Base-by-base conservation (phyloP, 163 green algal species). In the Scenedesmus sp. region DNA sequence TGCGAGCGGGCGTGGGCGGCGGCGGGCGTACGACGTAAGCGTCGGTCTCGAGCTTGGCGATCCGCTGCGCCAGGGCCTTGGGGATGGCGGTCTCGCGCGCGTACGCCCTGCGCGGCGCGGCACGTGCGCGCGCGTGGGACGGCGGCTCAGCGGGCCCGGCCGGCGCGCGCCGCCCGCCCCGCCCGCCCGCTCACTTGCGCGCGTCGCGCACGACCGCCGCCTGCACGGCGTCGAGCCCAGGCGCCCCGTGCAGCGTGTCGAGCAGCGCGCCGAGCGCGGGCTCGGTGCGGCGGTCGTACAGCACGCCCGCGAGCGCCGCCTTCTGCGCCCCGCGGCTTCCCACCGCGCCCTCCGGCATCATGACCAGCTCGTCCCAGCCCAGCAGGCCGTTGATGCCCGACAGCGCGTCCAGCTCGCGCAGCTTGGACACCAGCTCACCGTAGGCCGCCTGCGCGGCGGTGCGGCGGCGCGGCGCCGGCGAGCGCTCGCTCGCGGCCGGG, bases 341-440 rank as follows among this genome's bases (percentile, higher is more conserved):
- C 0, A 74, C 83, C 9, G 90, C 84, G 1, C 80, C 83, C 17
- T 75, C 34, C 1, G 91, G 91, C 79, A 93, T 89, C 81, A 91
- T 88, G 39, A 89, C 87, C 84, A 92, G 83, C 75, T 97, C 91
- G 74, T 97, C 93, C 92, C 93, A 97, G 14, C 82, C 80, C 62
- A 96, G 82, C 62, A 96, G 85, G 0, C 88, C 87, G 7, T 1
- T 62, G 50, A 95, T 91, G 39, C 86, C 89, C 2, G 74, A 34
- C 7, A 96, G 81, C 0, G 87, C 77, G 22, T 62, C 72, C 34
- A 93, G 85, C 72, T 95, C 91, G 51, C 88, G 86, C 10, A 96
- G 81, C 78, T 89, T 88, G 22, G 83, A 75, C 60, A 74, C 84
- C 18, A 93, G 71, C 28, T 75, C 75, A 0, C n/a, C n/a, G n/a